Evolutionary conservation across 108 stramenopile genomes (phyloP).

Genomic region (Skeletonema menzelii): DNA sequence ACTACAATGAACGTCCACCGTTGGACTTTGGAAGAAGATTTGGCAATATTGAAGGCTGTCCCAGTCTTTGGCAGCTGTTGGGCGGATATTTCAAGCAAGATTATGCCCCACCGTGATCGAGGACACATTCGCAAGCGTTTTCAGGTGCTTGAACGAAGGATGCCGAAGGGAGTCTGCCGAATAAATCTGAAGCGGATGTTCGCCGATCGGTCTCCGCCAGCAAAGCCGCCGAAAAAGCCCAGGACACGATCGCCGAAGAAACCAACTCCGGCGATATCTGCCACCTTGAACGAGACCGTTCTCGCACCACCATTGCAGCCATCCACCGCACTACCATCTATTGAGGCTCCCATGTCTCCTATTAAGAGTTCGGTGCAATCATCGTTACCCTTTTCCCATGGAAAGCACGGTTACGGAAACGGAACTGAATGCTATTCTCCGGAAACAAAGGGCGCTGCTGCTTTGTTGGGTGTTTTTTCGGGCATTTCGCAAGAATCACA

Average conservation of each 20-base stretch:
- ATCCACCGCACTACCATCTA: not conserved
- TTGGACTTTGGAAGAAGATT: constrained; percentile 86
- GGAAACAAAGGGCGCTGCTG: not conserved
- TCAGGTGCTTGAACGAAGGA: constrained; percentile 81
- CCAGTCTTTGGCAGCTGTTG: constrained; percentile 83
- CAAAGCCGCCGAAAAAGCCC: constrained; percentile 11
- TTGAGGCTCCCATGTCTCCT: constrained; percentile 11
- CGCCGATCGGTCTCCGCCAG: constrained; percentile 2
- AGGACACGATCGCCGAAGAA: constrained; percentile 11
- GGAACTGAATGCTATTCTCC: not conserved
- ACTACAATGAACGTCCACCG: constrained; percentile 85
- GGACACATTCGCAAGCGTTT: constrained; percentile 86
- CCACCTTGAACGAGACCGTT: constrained; percentile 4
- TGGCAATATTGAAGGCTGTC: constrained; percentile 76
- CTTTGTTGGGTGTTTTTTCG: constrained; percentile 2
- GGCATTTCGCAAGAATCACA: constrained; percentile 22
- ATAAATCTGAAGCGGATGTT: constrained; percentile 29
- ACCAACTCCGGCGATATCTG: constrained; percentile 6
- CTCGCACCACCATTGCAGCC: constrained; percentile 1
- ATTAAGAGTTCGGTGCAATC: constrained; percentile 13
- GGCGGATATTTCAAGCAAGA: constrained; percentile 73
- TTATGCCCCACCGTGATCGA: constrained; percentile 85
- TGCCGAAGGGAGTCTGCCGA: constrained; percentile 48
- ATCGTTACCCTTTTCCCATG: not conserved
- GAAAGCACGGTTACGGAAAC: not conserved